phyloP scores from a whole-genome alignment of 768 basidiomycete species.

The Boletales sp. region DNA sequence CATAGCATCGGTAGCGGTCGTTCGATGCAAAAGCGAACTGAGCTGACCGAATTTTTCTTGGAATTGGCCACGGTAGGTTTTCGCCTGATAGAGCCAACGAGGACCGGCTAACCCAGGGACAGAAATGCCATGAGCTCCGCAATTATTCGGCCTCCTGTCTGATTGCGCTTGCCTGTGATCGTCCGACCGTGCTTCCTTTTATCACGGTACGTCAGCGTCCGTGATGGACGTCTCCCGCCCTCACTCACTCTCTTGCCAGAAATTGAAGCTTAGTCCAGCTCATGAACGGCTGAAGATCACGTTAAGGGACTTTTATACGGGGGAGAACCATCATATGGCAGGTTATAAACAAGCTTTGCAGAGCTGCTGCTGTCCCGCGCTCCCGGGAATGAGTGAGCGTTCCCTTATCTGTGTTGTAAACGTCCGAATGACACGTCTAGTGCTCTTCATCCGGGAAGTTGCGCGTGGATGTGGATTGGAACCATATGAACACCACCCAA shows the following conservation, averaged over 20 bases:
- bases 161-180: slow-evolving; percentile 41
- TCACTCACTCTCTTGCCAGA: slow-evolving; percentile 8
- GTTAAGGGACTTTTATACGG: slow-evolving; percentile 23
- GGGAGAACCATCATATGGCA: slow-evolving; percentile 24
- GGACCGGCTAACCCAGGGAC: slow-evolving; percentile 1
- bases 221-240: neutral
- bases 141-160: slow-evolving; percentile 44
- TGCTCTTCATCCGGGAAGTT: slow-evolving; percentile 32
- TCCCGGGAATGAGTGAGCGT: slow-evolving; percentile 30
- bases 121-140: slow-evolving; percentile 44
- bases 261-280: slow-evolving; percentile 22
- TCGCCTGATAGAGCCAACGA: neutral
- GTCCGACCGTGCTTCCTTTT: slow-evolving; percentile 34
- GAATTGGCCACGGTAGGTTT: slow-evolving; percentile 40
- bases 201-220: slow-evolving; percentile 14
- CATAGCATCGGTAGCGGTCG: slow-evolving; percentile 23
- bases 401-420: neutral
- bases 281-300: slow-evolving; percentile 19
- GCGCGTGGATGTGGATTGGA: slow-evolving; percentile 31
- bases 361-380: slow-evolving; percentile 25
- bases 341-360: slow-evolving; percentile 30
- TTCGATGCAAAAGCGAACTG: slow-evolving; percentile 18
- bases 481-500: slow-evolving; percentile 24
- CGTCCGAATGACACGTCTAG: slow-evolving; percentile 12
- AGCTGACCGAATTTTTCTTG: slow-evolving; percentile 41